Base-by-base conservation (phyloP, 1,284 basidiomycete species). In the Cutaneotrichosporon sp. region DNA sequence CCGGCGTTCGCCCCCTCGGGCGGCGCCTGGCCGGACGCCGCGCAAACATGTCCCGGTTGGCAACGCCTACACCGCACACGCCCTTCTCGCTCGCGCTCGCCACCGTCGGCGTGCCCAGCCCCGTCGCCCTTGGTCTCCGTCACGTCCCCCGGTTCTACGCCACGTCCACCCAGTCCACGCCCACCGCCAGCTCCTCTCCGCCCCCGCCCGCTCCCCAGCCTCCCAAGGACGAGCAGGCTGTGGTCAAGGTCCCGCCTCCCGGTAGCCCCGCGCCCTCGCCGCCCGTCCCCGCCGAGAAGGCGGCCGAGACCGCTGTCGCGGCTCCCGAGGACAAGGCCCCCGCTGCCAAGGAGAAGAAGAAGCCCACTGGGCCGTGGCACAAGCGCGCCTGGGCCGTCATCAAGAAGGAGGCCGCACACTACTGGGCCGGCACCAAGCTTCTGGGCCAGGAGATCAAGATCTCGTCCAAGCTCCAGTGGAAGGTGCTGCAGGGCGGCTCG, bases 391-490 rank as follows among this genome's bases (percentile, higher is more conserved):
- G 95, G 95, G 89, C 89, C 69, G 91, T 88, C 72, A 88, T 98
- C 69, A 99, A 97, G 82, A 91, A 97, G 72, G 95, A 98, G 80
- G 94, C 89, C 0, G 85, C 87, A 62, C 97, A 99, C 77, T 99
- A 99, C 78, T 99, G 95, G 95, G 89, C 94, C 70, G 95, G 97
- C 16, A 87, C 92, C 8, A 97, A 97, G 78, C 86, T 99, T 10
- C 84, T 99, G 38, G 94, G 91, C 10, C 93, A 94, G 54, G 97
- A 99, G 81, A 91, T 98, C 66, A 86, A 89, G 67, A 97, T 99
- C 70, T 93, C 91, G 27, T 83, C 85, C 8, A 86, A 95, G 68
- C 84, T 99, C 38, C 89, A 97, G 71, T 90, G 89, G 84, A 92
- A 95, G 81, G 87, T 99, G 58, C 81, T 99, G 27, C 89, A 95